A percentile compares a stretch with the other conserved stretches of the same genome.
phyloP scores from a whole-genome alignment of 2,329 filamentous ascomycete species.

The Penicillium digitatum region DNA sequence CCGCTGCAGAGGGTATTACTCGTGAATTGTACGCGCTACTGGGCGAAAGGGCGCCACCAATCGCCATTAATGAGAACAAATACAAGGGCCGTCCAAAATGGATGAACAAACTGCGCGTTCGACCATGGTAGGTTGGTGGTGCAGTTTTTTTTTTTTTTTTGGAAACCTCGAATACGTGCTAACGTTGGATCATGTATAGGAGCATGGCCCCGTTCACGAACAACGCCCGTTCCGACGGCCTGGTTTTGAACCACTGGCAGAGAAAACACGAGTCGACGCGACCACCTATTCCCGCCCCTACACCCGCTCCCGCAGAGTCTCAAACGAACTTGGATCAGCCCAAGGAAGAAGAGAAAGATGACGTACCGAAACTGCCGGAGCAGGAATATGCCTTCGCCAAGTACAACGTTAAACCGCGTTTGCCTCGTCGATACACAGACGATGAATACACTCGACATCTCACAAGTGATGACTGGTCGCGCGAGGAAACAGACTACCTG shows the following conservation, averaged over 20 bases:
- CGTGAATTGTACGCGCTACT: slow-evolving; percentile 51
- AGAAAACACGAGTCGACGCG: slow-evolving; percentile 54
- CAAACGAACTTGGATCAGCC: slow-evolving; percentile 39
- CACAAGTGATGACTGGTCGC: slow-evolving; percentile 74
- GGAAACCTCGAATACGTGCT: slow-evolving; percentile 49
- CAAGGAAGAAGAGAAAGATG: slow-evolving; percentile 36
- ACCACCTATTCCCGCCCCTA: slow-evolving; percentile 16
- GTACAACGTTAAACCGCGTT: slow-evolving; percentile 76
- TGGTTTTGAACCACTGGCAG: slow-evolving; percentile 78
- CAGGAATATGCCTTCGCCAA: slow-evolving; percentile 67
- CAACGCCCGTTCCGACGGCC: slow-evolving; percentile 66
- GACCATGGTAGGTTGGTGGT: slow-evolving; percentile 49
- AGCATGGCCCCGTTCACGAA: slow-evolving; percentile 70
- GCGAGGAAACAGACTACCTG: slow-evolving; percentile 90
- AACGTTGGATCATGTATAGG: slow-evolving; percentile 51
- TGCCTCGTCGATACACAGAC: slow-evolving; percentile 73
- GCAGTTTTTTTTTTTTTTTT: slow-evolving; percentile 44
- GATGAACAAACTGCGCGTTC: slow-evolving; percentile 43
- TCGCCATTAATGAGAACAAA: slow-evolving; percentile 51
- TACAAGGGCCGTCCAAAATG: slow-evolving; percentile 51
- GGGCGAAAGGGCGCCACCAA: slow-evolving; percentile 51
- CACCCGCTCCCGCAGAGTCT: slow-evolving; percentile 32
- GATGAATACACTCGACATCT: slow-evolving; percentile 78
- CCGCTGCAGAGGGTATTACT: slow-evolving; percentile 46
- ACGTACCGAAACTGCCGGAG: slow-evolving; percentile 34